phyloP scores from a whole-genome alignment of 2,329 filamentous ascomycete genomes.

The Pseudogymnoascus sp. region DNA sequence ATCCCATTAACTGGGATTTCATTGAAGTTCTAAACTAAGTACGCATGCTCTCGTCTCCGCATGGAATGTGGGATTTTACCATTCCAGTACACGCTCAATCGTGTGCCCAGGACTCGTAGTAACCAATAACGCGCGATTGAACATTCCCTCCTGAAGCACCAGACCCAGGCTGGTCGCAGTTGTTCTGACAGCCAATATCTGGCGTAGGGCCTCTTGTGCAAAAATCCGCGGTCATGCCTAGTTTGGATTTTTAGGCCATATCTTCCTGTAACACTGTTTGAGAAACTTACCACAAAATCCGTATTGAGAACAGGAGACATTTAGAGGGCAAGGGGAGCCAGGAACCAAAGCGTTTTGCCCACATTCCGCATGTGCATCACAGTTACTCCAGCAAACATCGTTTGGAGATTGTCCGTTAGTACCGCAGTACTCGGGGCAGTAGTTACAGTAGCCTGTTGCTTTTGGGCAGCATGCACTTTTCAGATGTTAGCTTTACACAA shows the following conservation, averaged over 20 bases:
- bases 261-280: constrained; percentile 12
- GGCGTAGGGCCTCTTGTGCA: constrained; percentile 13
- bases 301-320: constrained; percentile 16
- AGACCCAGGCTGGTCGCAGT: constrained; percentile 5
- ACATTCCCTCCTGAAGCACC: background rate
- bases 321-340: constrained; percentile 25
- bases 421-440: constrained; percentile 18
- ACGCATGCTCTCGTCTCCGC: background rate
- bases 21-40: background rate
- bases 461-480: constrained; percentile 21
- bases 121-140: constrained; percentile 16
- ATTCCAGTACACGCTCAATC: constrained; percentile 13
- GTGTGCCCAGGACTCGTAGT: constrained; percentile 16
- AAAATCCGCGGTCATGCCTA: constrained; percentile 18
- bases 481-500: background rate
- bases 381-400: constrained; percentile 27
- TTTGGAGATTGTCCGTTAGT: constrained; percentile 21
- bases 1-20: constrained; percentile 15
- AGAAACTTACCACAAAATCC: constrained; percentile 18
- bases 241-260: constrained; percentile 1
- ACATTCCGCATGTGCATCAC: constrained; percentile 29
- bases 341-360: constrained; percentile 21
- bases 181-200: constrained; percentile 16
- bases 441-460: constrained; percentile 15
- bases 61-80: background rate